Conservation (phyloP, 2,329 filamentous ascomycete species). For the Pseudohalonectria lignicola region DNA sequence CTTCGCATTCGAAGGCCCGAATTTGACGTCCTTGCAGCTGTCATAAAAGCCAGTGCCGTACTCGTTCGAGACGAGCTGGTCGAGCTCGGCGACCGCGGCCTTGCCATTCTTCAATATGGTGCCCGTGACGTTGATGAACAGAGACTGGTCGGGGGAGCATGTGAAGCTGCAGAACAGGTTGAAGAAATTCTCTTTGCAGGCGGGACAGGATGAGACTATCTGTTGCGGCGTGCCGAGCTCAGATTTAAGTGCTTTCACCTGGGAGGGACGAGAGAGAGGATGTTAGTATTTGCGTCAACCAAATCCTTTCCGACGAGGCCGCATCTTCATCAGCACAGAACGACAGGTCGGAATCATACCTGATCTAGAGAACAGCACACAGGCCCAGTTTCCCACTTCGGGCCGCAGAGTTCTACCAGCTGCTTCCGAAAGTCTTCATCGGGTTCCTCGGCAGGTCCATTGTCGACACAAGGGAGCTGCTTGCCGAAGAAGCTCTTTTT, state of each 20-base stretch:
- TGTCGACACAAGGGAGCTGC: constrained; percentile 86
- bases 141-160: constrained; percentile 90
- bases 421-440: constrained; percentile 61
- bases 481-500: constrained; percentile 84
- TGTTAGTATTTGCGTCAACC: too few relatives aligned
- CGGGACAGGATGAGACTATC: constrained; percentile 87
- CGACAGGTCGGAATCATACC: constrained; percentile 28
- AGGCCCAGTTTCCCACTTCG: constrained; percentile 71
- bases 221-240: constrained; percentile 81
- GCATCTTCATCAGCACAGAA: background rate
- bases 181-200: constrained; percentile 97
- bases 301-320: background rate
- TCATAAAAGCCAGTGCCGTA: constrained; percentile 87
- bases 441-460: constrained; percentile 67
- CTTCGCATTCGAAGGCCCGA: constrained; percentile 83
- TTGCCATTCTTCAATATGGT: constrained; percentile 51
- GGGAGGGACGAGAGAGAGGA: constrained; percentile 1
- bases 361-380: constrained; percentile 81
- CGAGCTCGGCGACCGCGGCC: constrained; percentile 71
- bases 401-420: constrained; percentile 75
- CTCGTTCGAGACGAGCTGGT: constrained; percentile 74
- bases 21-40: constrained; percentile 98
- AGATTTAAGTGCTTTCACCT: constrained; percentile 70
- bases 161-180: constrained; percentile 98
- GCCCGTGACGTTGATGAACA: constrained; percentile 87